Percentiles rank a stretch among this genome's conserved stretches.
phyloP scores from a whole-genome alignment of 495 filamentous ascomycete genomes.

The Oidiodendron maius region DNA sequence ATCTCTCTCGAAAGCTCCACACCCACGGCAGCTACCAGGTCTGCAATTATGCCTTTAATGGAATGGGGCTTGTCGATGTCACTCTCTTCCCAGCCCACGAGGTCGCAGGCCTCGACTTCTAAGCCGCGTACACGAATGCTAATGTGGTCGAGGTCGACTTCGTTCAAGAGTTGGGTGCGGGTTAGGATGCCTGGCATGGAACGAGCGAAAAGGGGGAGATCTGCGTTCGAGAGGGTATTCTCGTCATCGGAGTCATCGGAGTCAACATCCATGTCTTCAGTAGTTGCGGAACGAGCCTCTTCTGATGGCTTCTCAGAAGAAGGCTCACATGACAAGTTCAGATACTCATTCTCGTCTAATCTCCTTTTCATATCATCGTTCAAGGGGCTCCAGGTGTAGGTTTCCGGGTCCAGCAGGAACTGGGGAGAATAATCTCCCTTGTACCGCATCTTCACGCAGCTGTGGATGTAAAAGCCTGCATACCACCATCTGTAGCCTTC shows the following conservation, averaged over 20 bases:
- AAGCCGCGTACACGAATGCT: slow-evolving; percentile 25
- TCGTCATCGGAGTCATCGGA: slow-evolving; percentile 19
- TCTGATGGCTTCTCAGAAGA: background rate
- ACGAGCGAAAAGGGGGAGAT: slow-evolving; percentile 55
- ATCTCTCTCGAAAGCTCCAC: slow-evolving; percentile 56
- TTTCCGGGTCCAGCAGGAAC: slow-evolving; percentile 77
- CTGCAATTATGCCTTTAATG: slow-evolving; percentile 63
- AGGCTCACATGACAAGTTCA: slow-evolving; percentile 56
- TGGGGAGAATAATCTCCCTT: slow-evolving; percentile 84
- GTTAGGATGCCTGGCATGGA: slow-evolving; percentile 77
- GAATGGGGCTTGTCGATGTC: slow-evolving; percentile 41
- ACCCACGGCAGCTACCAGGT: slow-evolving; percentile 73
- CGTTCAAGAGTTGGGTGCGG: slow-evolving; percentile 47
- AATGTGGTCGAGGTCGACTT: slow-evolving; percentile 56
- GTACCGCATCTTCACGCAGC: slow-evolving; percentile 77
- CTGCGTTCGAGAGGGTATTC: slow-evolving; percentile 21
- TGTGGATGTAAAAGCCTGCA: slow-evolving; percentile 46
- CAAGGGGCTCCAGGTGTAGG: slow-evolving; percentile 67
- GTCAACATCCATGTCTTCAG: background rate
- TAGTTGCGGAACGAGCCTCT: background rate
- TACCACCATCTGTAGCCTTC: slow-evolving; percentile 58
- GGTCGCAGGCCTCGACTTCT: slow-evolving; percentile 38
- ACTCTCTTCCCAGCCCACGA: slow-evolving; percentile 63
- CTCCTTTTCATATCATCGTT: slow-evolving; percentile 57
- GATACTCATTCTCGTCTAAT: slow-evolving; percentile 61